Conservation (phyloP, 1,284 basidiomycete genomes). For the Retiboletus flavoniger region DNA sequence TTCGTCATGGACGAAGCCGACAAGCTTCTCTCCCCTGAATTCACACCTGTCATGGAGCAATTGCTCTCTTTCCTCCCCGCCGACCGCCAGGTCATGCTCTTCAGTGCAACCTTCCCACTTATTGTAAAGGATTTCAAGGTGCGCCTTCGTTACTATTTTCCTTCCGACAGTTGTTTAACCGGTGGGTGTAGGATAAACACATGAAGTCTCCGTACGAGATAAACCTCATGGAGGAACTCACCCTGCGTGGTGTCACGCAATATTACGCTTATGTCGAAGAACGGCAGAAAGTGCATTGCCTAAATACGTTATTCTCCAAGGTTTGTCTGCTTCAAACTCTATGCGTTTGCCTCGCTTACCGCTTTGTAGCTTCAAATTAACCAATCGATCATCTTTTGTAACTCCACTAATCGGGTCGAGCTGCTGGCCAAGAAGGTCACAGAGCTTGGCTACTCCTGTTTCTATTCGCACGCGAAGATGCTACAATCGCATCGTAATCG, state of each 20-base stretch:
- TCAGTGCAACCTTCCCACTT: conserved; percentile 98
- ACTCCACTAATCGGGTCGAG: conserved; percentile 99
- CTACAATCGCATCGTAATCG: conserved; percentile 97
- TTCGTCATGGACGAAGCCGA: conserved; percentile 99
- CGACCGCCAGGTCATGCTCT: conserved; percentile 96
- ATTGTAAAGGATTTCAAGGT: conserved; percentile 99
- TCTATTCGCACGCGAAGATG: conserved; percentile 99
- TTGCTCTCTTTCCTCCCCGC: conserved; percentile 83
- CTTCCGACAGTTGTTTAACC: conserved; percentile 3
- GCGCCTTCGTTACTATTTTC: conserved; percentile 19
- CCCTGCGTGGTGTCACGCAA: conserved; percentile 97
- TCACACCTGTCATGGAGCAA: conserved; percentile 98
- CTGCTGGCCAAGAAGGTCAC: conserved; percentile 99
- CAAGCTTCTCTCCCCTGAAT: conserved; percentile 96
- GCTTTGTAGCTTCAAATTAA: conserved; percentile 94
- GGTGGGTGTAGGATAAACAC: conserved; percentile 80
- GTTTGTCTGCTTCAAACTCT: conserved; percentile 40
- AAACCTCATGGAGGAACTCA: conserved; percentile 99
- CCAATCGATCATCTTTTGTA: conserved; percentile 99
- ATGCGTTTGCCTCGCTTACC: conserved; percentile 6
- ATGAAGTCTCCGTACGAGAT: conserved; percentile 97
- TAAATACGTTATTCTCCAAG: conserved; percentile 97
- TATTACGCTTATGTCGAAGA: conserved; percentile 99
- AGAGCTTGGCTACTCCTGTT: conserved; percentile 98
- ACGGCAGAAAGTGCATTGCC: conserved; percentile 98